Conservation (phyloP, 768 basidiomycete species). For the Mycena metata region DNA sequence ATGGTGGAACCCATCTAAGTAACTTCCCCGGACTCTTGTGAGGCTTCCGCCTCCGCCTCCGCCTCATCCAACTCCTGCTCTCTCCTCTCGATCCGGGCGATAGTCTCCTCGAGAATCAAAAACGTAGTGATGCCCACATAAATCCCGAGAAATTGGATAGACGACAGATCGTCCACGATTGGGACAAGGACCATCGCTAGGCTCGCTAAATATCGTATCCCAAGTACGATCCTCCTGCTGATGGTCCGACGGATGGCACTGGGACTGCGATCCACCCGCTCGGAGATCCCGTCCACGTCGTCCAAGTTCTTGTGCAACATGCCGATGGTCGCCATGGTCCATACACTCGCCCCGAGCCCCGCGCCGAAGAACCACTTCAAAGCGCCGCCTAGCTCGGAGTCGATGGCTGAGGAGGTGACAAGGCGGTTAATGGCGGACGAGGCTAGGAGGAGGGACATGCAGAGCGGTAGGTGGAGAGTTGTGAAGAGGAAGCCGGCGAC, state of each 20-base stretch:
- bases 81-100: conserved; percentile 37
- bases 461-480: conserved; percentile 36
- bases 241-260: conserved; percentile 7
- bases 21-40: no score
- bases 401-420: conserved; percentile 21
- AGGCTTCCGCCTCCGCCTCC: neutral
- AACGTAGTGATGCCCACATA: conserved; percentile 36
- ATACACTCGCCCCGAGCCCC: conserved; percentile 34
- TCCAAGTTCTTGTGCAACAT: conserved; percentile 35
- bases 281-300: conserved; percentile 21
- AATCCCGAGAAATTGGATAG: conserved; percentile 26
- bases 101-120: conserved; percentile 36
- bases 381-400: conserved; percentile 21
- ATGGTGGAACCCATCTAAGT: no score
- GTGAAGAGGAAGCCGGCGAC: conserved; percentile 35
- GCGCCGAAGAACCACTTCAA: conserved; percentile 38
- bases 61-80: conserved; percentile 26
- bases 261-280: neutral
- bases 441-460: conserved; percentile 38
- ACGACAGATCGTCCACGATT: conserved; percentile 25
- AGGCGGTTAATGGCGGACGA: conserved; percentile 36
- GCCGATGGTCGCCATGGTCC: conserved; percentile 35
- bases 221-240: conserved; percentile 30
- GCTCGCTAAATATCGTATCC: conserved; percentile 28
- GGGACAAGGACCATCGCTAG: conserved; percentile 37